Evolutionary conservation across 441 rosid species (phyloP).

Genomic region (Kokia cookei): DNA sequence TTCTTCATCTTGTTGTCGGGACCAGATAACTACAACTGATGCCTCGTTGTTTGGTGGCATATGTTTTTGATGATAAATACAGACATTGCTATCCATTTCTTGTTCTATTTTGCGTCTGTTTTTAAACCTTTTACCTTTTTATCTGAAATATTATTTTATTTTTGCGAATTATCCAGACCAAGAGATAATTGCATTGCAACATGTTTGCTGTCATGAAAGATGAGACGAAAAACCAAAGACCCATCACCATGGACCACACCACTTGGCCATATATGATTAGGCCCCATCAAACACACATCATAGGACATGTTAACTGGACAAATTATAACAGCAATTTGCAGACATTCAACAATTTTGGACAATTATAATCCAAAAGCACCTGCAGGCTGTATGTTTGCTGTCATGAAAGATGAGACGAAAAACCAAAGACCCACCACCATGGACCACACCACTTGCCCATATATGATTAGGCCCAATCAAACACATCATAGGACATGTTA

Average conservation of each 20-base stretch:
- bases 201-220: background rate
- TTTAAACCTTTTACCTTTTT: background rate
- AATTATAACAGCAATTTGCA: background rate
- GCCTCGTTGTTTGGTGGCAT: slow-evolving; percentile 2
- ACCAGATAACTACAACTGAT: slow-evolving; percentile 6
- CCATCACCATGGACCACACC: background rate
- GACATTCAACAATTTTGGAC: background rate
- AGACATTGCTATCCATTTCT: background rate
- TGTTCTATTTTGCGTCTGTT: background rate
- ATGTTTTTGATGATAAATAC: background rate
- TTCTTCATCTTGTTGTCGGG: background rate
- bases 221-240: background rate
- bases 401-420: background rate
- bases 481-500: background rate
- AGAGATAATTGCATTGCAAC: background rate
- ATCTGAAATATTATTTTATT: background rate
- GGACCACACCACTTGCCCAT: background rate
- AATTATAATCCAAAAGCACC: background rate
- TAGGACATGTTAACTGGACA: background rate
- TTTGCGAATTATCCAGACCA: background rate
- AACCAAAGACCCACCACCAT: background rate
- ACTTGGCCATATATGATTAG: background rate
- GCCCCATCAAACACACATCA: background rate
- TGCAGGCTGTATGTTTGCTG: background rate
- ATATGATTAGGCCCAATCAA: background rate